phyloP scores from a whole-genome alignment of 805 yeast species.

The Metschnikowia noctiluminum region DNA sequence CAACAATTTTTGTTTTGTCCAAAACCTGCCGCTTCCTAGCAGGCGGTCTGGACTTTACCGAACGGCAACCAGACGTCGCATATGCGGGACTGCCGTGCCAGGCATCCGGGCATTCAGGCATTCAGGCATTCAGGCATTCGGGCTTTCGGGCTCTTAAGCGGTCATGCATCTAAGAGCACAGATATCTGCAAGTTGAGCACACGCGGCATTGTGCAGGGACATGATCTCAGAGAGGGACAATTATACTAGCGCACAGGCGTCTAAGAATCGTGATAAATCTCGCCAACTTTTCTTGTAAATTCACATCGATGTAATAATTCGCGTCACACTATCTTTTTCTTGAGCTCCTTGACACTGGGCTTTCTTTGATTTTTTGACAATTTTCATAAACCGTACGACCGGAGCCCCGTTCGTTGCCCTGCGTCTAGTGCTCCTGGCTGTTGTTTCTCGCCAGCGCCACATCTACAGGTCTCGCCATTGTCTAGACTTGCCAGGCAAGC shows the following conservation, averaged over 20 bases:
- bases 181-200: constrained; percentile 4
- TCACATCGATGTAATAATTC: neutral
- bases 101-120: neutral
- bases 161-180: neutral
- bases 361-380: no score
- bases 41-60: constrained; percentile 6
- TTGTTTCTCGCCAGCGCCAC: constrained; percentile 12
- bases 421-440: constrained; percentile 4
- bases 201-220: constrained; percentile 10
- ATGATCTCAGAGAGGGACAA: constrained; percentile 4
- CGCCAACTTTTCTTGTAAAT: constrained; percentile 2
- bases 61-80: constrained; percentile 3
- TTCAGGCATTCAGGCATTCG: neutral
- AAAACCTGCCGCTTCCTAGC: neutral
- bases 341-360: neutral
- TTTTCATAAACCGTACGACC: no score
- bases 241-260: constrained; percentile 1
- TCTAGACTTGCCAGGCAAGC: constrained; percentile 11
- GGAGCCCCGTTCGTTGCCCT: neutral
- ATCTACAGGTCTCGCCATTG: constrained; percentile 12
- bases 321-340: neutral
- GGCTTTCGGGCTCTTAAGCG: neutral
- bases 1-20: no score
- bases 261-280: constrained; percentile 1
- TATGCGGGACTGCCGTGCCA: constrained; percentile 6